Base-by-base conservation (phyloP, 331 rosid genomes). In the Prunus yedoensis region DNA sequence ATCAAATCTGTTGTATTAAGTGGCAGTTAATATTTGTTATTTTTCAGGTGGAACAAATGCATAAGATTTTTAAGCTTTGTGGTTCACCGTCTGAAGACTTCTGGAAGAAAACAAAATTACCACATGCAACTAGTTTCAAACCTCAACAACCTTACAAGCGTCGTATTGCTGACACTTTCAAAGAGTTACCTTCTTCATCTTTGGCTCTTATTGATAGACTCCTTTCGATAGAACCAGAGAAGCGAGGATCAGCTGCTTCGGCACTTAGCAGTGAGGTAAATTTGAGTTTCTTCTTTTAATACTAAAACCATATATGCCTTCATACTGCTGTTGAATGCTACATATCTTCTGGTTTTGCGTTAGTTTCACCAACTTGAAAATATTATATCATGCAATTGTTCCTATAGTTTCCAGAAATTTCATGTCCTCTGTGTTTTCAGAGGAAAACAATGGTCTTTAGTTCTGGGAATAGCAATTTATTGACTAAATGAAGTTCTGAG, bases 41-140 rank as follows among this genome's bases (percentile, higher is more conserved):
- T 75, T 35, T 78, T 70, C 65, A 93, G 98, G 98, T 94, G 65
- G 99, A 94, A 81, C 99, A 94, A 86, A 85, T 90, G 93, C 99
- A 94, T 57, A 94, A 94, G 80, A 94, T 92, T 74, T 94, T 90
- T 80, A 94, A 92, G 84, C 95, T 94, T 65, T 94, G 98, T 69
- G 97, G 99, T 59, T 94, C 99, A 20, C 97, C 97, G 28, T 88
- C 91, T 4, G 92, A 90, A 76, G 93, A 87, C 12, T 92, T 82
- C 78, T 94, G 96, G 99, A 81, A 79, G 79, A 88, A 78, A 84
- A 90, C 93, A 77, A 92, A 84, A 58, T 80, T 90, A 66, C 96
- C 99, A 1, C 91, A 81, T 71, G 89, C 97, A 74, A 92, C 99
- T 58, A 92, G 96, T 87, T 94, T 89, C 81, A 94, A 92, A 78